Conservation (phyloP, 129 eudicot genomes). For the Centaurea solstitialis region DNA sequence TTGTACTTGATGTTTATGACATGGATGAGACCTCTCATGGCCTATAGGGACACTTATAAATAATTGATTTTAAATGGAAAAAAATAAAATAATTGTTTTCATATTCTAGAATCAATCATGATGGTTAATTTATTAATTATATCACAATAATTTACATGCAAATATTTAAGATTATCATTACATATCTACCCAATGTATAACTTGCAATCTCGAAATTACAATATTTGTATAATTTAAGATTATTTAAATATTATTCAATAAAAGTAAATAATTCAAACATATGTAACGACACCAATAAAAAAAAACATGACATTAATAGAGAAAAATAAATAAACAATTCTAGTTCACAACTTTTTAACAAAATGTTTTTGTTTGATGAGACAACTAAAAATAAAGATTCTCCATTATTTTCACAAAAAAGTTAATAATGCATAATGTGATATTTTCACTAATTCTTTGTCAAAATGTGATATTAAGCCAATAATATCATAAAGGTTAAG, state of each 20-base stretch:
- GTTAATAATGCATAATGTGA: no score
- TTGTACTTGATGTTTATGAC: conserved; percentile 27
- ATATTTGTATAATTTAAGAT: neutral
- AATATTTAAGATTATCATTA: conserved; percentile 18
- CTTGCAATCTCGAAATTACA: neutral
- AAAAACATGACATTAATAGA: neutral
- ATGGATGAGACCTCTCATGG: conserved; percentile 36
- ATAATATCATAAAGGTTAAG: neutral
- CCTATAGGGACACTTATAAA: conserved; percentile 19
- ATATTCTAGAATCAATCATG: conserved; percentile 20
- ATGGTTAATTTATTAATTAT: neutral
- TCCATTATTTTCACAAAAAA: neutral
- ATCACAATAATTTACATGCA: neutral
- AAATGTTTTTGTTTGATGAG: neutral
- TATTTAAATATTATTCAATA: neutral
- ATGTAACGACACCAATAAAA: neutral
- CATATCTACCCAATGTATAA: conserved; percentile 23
- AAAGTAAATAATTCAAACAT: neutral
- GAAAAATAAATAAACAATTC: no score
- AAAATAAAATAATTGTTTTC: neutral
- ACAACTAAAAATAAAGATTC: neutral
- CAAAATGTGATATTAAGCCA: neutral
- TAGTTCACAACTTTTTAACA: neutral
- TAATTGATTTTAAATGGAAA: conserved; percentile 20
- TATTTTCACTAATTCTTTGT: neutral